Conservation (phyloP, 768 basidiomycete genomes). For the Russula ochroleuca region DNA sequence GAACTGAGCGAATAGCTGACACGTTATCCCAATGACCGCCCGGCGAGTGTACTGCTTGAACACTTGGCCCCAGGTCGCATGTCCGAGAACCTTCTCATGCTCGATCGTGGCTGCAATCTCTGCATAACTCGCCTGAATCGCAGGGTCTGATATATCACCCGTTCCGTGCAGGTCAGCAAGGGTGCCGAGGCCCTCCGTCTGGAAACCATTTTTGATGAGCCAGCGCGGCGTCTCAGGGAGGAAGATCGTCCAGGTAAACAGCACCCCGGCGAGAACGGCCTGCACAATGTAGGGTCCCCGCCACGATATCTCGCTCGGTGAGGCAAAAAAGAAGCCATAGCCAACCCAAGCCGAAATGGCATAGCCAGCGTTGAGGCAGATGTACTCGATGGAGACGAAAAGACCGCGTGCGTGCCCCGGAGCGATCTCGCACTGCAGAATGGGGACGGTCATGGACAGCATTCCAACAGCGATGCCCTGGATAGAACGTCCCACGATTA, state of each 20-base stretch:
- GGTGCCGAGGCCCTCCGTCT: constrained; percentile 45
- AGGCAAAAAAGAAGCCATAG: constrained; percentile 47
- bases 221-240: constrained; percentile 53
- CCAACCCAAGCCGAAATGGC: constrained; percentile 48
- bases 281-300: constrained; percentile 54
- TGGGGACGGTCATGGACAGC: constrained; percentile 26
- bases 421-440: constrained; percentile 28
- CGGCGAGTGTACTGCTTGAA: constrained; percentile 50
- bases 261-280: constrained; percentile 45
- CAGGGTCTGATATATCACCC: constrained; percentile 44
- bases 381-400: constrained; percentile 51
- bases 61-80: constrained; percentile 46
- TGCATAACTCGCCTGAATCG: constrained; percentile 43
- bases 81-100: constrained; percentile 39
- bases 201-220: constrained; percentile 51
- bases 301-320: constrained; percentile 49
- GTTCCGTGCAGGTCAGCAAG: constrained; percentile 55
- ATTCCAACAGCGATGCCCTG: constrained; percentile 76
- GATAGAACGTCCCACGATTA: constrained; percentile 63
- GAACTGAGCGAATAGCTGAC: constrained; percentile 50
- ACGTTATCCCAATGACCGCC: constrained; percentile 47
- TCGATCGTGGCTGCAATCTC: constrained; percentile 42
- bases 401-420: constrained; percentile 42
- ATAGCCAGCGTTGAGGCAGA: constrained; percentile 50
- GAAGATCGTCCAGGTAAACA: constrained; percentile 45